Base-by-base conservation (phyloP, 129 eudicot genomes). In the Chrysanthemum makinoi region DNA sequence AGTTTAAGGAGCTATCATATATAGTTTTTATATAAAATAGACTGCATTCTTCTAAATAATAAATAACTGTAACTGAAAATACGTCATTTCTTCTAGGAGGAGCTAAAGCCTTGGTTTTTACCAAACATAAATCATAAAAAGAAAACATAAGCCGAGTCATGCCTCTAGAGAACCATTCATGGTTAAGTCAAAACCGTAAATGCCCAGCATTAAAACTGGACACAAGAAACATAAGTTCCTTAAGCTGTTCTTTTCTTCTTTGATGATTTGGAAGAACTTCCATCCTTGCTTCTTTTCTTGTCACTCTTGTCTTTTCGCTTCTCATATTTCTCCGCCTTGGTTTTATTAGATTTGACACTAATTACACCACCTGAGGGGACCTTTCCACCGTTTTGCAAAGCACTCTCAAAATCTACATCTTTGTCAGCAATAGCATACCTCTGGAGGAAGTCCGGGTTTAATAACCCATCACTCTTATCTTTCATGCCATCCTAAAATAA, bases 351-450 rank as follows among this genome's bases (percentile, higher is more conserved):
- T 82, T 95, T 95, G 19, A 95, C 77, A 51, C 99, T 95, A 60
- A 95, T 64, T 3, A 94, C 74, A 66, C 87, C 83, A 57, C 96
- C 85, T 0, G 89, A 61, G n/a, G 80, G 60, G 16, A 86, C 56
- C 82, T 84, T 90, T 71, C 90, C 86, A 49, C 79, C 86, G 58
- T 82, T 86, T 75, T 76, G 87, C 82, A 93, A 68, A 53, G 95
- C 96, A 14, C 76, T 85, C 77, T 86, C 96, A 10, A 90, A 87
- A 75, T 95, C 96, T 26, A 72, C 89, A 78, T 88, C 97, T 66
- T 75, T 77, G 79, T 83, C 95, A 17, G 77, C 81, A 58, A 95
- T 88, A 10, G 97, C 96, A 66, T 86, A 90, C 69, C 84, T 82
- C 62, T 88, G 86, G 43, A 95, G 89, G 43, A 83, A 79, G 28